A percentile compares a stretch with the other conserved stretches of the same genome.
Evolutionary conservation across 1,139 yeast species (phyloP).

Genomic region (Taphrina communis): DNA sequence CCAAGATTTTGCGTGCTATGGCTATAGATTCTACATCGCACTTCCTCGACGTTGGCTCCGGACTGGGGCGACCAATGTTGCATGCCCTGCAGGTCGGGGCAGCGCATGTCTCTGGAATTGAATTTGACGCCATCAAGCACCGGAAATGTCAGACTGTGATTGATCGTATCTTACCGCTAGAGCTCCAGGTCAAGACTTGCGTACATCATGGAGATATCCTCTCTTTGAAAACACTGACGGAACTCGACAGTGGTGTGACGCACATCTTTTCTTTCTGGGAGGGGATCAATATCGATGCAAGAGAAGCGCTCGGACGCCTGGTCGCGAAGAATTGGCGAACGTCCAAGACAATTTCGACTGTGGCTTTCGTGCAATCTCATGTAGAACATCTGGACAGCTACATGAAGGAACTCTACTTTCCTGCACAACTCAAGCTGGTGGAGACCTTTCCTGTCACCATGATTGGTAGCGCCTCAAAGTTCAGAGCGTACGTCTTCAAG

Average conservation of each 20-base stretch:
- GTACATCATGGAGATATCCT: slow-evolving; percentile 12
- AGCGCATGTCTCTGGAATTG: slow-evolving; percentile 20
- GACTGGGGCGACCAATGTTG: slow-evolving; percentile 29
- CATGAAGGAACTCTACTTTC: slow-evolving; percentile 16
- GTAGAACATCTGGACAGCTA: slow-evolving; percentile 10
- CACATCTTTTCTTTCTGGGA: slow-evolving; percentile 32
- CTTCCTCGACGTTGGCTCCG: slow-evolving; percentile 26
- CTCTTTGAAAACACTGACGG: background rate
- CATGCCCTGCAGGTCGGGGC: slow-evolving; percentile 20
- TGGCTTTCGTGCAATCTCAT: slow-evolving; percentile 17
- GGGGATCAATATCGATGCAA: slow-evolving; percentile 23
- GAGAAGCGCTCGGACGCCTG: slow-evolving; percentile 16
- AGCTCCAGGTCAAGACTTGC: slow-evolving; percentile 16
- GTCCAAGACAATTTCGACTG: background rate
- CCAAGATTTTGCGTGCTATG: background rate
- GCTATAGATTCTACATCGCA: slow-evolving; percentile 1
- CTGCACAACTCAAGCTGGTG: slow-evolving; percentile 5
- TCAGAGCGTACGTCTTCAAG: slow-evolving; percentile 22
- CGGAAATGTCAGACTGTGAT: slow-evolving; percentile 22
- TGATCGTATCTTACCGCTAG: slow-evolving; percentile 8
- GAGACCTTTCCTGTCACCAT: slow-evolving; percentile 17
- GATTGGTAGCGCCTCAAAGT: slow-evolving; percentile 24
- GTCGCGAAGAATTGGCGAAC: slow-evolving; percentile 2
- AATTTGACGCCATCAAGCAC: slow-evolving; percentile 23
- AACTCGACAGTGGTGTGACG: background rate